phyloP scores from a whole-genome alignment of 1,139 yeast genomes.

The Scheffersomyces quercinus region DNA sequence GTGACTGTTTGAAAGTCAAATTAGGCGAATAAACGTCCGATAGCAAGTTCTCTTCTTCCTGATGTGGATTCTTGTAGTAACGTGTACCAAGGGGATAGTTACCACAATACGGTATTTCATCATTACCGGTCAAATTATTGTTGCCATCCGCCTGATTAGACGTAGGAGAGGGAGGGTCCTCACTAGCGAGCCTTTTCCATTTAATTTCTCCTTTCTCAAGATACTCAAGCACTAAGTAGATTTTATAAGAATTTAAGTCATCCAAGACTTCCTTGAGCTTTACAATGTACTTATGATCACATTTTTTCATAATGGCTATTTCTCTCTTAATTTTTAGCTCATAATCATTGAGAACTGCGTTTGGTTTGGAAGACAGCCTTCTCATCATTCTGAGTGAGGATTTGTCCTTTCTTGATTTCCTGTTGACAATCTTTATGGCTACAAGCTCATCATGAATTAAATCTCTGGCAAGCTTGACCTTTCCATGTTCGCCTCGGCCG shows the following conservation, averaged over 20 bases:
- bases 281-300: conserved; percentile 90
- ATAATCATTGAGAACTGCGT: conserved; percentile 26
- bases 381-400: conserved; percentile 55
- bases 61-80: not conserved
- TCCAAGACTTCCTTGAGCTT: conserved; percentile 85
- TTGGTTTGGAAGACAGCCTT: conserved; percentile 19
- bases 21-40: conserved; percentile 54
- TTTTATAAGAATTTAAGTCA: conserved; percentile 79
- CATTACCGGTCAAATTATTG: not conserved
- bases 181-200: conserved; percentile 56
- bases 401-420: conserved; percentile 56
- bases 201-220: conserved; percentile 89
- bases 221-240: conserved; percentile 87
- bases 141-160: not conserved
- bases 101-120: conserved; percentile 44
- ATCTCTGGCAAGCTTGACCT: conserved; percentile 88
- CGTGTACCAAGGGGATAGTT: conserved; percentile 3
- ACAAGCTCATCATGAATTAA: conserved; percentile 69
- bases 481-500: conserved; percentile 97
- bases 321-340: conserved; percentile 83
- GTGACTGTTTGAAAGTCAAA: conserved; percentile 63
- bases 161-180: not conserved
- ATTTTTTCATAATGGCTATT: conserved; percentile 94
- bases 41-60: conserved; percentile 39
- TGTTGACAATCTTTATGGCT: conserved; percentile 89